Evolutionary conservation across 2,329 filamentous ascomycete genomes (phyloP), one percentile per base, ranked within the genome.

Genomic region (Colletotrichum sp.): DNA sequence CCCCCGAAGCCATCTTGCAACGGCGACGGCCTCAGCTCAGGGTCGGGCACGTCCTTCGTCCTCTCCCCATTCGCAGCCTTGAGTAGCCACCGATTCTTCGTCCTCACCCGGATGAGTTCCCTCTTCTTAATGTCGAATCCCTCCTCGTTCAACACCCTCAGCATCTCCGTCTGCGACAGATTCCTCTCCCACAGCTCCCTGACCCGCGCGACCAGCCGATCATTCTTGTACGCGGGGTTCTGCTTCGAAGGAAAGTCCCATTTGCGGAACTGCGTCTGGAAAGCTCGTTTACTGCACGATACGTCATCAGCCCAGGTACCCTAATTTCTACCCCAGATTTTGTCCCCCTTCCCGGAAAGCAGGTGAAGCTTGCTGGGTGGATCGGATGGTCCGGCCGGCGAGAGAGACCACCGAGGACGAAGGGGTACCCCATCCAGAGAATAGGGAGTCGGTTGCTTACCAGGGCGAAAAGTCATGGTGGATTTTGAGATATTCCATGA

Each of bases 231-330:
- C 2, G 93, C 92, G 1, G 92, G 92, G 76, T 93, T 92, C 79
- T 94, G 92, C 82, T 95, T 95, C 74, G 90, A 91, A 16, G 95
- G 94, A 79, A 97, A 96, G 9, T 92, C 90, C 95, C 95, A 97
- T 82, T 92, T 89, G 81, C 92, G 94, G 84, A 96, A 95, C 79
- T 95, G 94, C 5, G 89, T 92, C 83, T 95, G 94, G 77, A 94
- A 95, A 59, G 93, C 93, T 76, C 94, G 92, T 87, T 95, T 95
- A 83, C 94, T 95, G 84, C 71, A 39, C 8, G 59, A n/a, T 44
- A 55, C 30, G 70, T 69, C 63, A 76, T 64, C 65, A 70, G 71
- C 44, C 26, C 12, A 16, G 26, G 28, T 36, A 18, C 59, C 28
- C 28, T 32, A 62, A 6, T 63, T 39, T 72, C 49, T 36, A 68